Percentiles rank a stretch among this genome's conserved stretches.
Conservation (phyloP, 2,329 filamentous ascomycete genomes). For the Plectosphaerella plurivora region DNA sequence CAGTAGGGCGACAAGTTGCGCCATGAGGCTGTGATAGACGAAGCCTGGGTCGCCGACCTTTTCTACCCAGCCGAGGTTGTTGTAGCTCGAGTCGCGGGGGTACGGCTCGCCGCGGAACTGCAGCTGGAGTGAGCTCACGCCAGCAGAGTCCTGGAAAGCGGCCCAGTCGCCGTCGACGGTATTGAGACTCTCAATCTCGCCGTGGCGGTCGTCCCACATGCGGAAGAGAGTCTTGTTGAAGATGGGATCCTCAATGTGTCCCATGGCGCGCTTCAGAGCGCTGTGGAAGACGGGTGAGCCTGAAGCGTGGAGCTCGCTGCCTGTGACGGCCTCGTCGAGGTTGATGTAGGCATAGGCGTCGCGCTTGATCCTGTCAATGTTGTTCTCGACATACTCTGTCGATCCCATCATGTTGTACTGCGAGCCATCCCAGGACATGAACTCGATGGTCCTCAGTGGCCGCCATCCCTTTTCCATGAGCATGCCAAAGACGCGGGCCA, state of each 20-base stretch:
- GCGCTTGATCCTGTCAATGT: conserved; percentile 65
- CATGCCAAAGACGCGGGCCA: conserved; percentile 79
- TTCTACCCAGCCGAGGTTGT: conserved; percentile 84
- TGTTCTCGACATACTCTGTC: conserved; percentile 89
- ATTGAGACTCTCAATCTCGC: conserved; percentile 55
- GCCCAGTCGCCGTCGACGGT: conserved; percentile 79
- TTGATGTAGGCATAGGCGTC: conserved; percentile 88
- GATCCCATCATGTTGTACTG: conserved; percentile 93
- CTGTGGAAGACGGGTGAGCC: conserved; percentile 78
- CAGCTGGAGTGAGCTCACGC: conserved; percentile 83
- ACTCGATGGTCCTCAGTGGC: conserved; percentile 90
- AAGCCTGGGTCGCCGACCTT: conserved; percentile 78
- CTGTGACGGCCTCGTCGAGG: conserved; percentile 77
- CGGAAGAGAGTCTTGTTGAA: conserved; percentile 68
- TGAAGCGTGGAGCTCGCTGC: conserved; percentile 68
- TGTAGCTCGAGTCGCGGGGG: conserved; percentile 81
- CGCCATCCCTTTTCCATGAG: conserved; percentile 77
- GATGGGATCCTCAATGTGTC: conserved; percentile 68
- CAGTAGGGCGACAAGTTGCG: conserved; percentile 75
- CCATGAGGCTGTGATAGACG: conserved; percentile 72
- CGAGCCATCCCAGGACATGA: conserved; percentile 92
- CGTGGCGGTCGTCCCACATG: conserved; percentile 66
- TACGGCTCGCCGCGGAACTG: conserved; percentile 64
- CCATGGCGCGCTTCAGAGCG: conserved; percentile 67
- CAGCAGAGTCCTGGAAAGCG: conserved; percentile 86